Evolutionary conservation across 208 protist genomes (phyloP), one percentile per base, ranked within the genome.

Genomic region (Crithidia thermophila): DNA sequence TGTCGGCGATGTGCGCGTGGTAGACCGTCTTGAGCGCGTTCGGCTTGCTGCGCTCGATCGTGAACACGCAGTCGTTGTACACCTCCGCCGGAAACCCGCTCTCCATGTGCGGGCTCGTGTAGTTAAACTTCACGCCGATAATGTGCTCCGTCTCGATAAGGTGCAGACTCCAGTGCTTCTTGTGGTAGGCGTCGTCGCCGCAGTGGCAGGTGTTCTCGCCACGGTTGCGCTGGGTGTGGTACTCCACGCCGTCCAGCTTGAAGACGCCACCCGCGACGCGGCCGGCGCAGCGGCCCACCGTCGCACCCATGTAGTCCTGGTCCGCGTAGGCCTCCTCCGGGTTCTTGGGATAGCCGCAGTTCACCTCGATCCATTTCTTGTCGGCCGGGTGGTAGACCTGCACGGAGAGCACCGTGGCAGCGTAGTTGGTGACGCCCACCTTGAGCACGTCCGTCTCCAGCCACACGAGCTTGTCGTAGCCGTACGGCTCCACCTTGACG

Each of bases 11-110:
- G 39, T 71, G 45, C 23, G 83, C 72, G 50, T 83, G 45, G 47
- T 81, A 80, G 30, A 61, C 43, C 40, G 73, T 78, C 45, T 74
- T 79, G 42, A 86, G 66, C 23, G 75, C 66, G 47, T 72, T 66
- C 16, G 72, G 70, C 9, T 8, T 18, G 39, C 46, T 55, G 37
- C 77, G 75, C 31, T 72, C 50, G 52, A 90, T 75, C 13, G 68
- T 69, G 67, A 88, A 90, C 56, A 70, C 81, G 47, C 56, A 76
- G 25, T 74, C 74, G 46, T 72, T 70, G 23, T 75, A 50, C 18
- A 88, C 72, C 66, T 87, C 75, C 20, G 64, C 85, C 4, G 85
- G 85, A 36, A 86, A 90, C 33, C 82, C 82, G 49, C 86, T 79
- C 50, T 90, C 85, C 56, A 90, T 72, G 66, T 88, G 77, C 20